Evolutionary conservation across 116 monocot species (phyloP).

Genomic region (Iris pallida): DNA sequence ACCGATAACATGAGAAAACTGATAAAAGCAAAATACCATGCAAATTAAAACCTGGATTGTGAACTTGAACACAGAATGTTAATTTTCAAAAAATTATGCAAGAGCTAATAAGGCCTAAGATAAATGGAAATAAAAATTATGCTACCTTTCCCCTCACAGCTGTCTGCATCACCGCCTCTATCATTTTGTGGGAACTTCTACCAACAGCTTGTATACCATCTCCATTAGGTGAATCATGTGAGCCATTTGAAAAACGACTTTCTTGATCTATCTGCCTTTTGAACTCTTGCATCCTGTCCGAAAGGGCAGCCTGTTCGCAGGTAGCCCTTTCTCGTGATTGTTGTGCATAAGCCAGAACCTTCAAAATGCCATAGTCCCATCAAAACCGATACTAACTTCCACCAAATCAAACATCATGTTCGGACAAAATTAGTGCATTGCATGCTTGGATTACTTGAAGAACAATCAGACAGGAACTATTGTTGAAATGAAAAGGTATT

Average conservation of each 20-base stretch:
- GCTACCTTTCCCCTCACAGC: constrained; percentile 85
- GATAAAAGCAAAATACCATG: no score
- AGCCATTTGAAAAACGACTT: constrained; percentile 64
- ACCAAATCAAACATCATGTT: constrained; percentile 6
- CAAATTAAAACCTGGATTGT: no score
- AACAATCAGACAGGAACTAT: no score
- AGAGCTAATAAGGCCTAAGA: no score
- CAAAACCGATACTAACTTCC: constrained; percentile 3
- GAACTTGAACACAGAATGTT: no score
- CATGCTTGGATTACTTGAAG: no score
- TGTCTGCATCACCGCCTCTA: constrained; percentile 96
- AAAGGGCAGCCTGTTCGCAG: constrained; percentile 78
- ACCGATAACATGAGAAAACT: no score
- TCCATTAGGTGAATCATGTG: constrained; percentile 66
- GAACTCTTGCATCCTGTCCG: constrained; percentile 97
- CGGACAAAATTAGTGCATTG: background rate
- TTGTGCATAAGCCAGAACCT: constrained; percentile 96
- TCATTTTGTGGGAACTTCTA: constrained; percentile 99
- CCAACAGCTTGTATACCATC: constrained; percentile 97
- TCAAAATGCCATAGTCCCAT: constrained; percentile 9
- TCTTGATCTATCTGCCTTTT: constrained; percentile 94
- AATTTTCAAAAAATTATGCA: no score
- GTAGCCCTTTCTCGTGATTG: constrained; percentile 98
- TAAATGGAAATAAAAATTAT: background rate
- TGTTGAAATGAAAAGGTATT: no score